phyloP scores from a whole-genome alignment of 495 filamentous ascomycete species.

The Amniculicola lignicola region DNA sequence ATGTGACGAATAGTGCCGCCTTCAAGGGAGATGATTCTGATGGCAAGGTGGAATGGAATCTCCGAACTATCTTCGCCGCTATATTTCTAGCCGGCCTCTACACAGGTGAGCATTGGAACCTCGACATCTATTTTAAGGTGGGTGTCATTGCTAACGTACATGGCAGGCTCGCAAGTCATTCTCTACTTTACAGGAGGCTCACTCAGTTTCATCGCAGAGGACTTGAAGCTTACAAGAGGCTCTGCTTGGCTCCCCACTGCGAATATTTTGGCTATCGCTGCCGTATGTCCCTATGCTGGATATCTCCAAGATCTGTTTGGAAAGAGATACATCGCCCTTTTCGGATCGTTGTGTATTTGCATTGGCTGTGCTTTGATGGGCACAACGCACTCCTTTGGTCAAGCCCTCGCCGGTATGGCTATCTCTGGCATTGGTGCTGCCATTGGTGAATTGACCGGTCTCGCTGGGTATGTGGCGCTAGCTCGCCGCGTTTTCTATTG shows the following conservation, averaged over 20 bases:
- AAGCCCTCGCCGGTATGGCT: constrained; percentile 33
- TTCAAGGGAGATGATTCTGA: constrained; percentile 37
- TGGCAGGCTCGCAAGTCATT: constrained; percentile 37
- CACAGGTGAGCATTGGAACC: constrained; percentile 24
- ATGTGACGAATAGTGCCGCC: constrained; percentile 31
- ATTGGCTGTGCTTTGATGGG: constrained; percentile 34
- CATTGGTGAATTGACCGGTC: constrained; percentile 37
- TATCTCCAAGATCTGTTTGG: constrained; percentile 39
- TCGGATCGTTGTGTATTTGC: constrained; percentile 27
- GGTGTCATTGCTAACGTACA: constrained; percentile 7
- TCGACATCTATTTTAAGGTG: not conserved
- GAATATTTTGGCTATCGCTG: constrained; percentile 34
- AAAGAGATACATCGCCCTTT: constrained; percentile 34
- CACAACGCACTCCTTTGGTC: constrained; percentile 30
- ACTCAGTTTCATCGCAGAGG: constrained; percentile 33
- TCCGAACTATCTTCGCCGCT: constrained; percentile 26
- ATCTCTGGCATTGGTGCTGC: constrained; percentile 35
- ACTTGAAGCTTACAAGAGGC: constrained; percentile 21
- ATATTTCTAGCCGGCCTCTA: constrained; percentile 36
- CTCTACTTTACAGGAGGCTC: constrained; percentile 38
- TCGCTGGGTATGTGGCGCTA: constrained; percentile 30
- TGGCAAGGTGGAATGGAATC: constrained; percentile 32
- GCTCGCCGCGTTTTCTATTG: not conserved
- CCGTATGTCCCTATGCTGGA: constrained; percentile 34
- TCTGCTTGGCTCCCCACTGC: constrained; percentile 35